Evolutionary conservation across 2,329 filamentous ascomycete species (phyloP).

Genomic region (Peltaster fructicola): DNA sequence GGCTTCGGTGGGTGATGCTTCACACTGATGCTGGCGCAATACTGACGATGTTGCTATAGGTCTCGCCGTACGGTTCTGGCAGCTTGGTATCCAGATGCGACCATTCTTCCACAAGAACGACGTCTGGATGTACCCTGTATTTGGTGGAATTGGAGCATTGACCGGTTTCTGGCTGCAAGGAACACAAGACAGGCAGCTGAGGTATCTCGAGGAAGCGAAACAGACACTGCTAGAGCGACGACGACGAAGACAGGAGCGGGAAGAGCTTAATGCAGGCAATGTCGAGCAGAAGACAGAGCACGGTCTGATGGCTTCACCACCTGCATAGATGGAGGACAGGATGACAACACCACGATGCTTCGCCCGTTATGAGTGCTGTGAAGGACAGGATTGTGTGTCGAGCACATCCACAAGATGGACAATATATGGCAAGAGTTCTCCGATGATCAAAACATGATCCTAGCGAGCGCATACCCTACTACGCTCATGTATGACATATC

Average conservation of each 20-base stretch:
- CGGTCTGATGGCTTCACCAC: slow-evolving; percentile 13
- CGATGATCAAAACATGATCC: too few relatives aligned
- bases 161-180: slow-evolving; percentile 96
- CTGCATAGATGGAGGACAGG: slow-evolving; percentile 1
- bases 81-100: slow-evolving; percentile 96
- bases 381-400: too few relatives aligned
- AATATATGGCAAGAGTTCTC: too few relatives aligned
- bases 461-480: too few relatives aligned
- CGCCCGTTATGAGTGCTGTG: too few relatives aligned
- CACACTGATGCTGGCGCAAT: too few relatives aligned
- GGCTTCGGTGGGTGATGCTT: slow-evolving; percentile 60
- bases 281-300: slow-evolving; percentile 17
- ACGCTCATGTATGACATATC: too few relatives aligned
- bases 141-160: slow-evolving; percentile 66
- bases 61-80: slow-evolving; percentile 82
- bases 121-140: slow-evolving; percentile 84
- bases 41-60: slow-evolving; percentile 36
- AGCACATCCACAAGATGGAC: too few relatives aligned
- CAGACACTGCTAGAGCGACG: slow-evolving; percentile 75
- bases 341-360: too few relatives aligned
- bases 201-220: slow-evolving; percentile 62
- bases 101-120: slow-evolving; percentile 73
- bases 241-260: slow-evolving; percentile 52
- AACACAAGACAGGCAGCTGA: slow-evolving; percentile 67
- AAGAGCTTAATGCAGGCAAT: slow-evolving; percentile 21